Conservation (phyloP, 78 protist genomes). For the Dictyostelium intermedium region DNA sequence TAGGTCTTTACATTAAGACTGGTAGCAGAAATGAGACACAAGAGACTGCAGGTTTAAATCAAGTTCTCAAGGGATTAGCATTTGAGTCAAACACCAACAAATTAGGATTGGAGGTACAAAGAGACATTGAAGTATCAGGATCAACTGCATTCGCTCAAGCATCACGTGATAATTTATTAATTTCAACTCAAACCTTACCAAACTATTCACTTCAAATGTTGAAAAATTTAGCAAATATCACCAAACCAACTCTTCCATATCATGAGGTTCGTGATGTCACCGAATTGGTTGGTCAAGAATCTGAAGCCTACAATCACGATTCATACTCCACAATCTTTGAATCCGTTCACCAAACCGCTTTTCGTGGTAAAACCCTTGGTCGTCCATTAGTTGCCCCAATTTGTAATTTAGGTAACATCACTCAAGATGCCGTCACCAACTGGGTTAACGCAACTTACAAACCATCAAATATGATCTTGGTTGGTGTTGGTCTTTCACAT, state of each 20-base stretch:
- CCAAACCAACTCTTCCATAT: slow-evolving; percentile 67
- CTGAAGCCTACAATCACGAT: slow-evolving; percentile 51
- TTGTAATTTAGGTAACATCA: slow-evolving; percentile 16
- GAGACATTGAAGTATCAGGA: slow-evolving; percentile 52
- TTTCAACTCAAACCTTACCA: slow-evolving; percentile 52
- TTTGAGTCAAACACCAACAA: slow-evolving; percentile 41
- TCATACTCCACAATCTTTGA: slow-evolving; percentile 22
- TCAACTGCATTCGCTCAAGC: slow-evolving; percentile 57
- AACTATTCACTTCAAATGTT: slow-evolving; percentile 40
- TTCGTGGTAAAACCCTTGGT: slow-evolving; percentile 72
- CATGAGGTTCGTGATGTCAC: slow-evolving; percentile 70
- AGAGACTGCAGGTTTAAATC: slow-evolving; percentile 58
- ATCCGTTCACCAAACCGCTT: slow-evolving; percentile 30
- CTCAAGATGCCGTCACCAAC: background rate
- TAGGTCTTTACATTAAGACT: slow-evolving; percentile 59
- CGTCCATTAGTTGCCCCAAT: slow-evolving; percentile 80
- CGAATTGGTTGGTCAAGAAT: background rate
- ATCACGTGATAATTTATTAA: slow-evolving; percentile 39
- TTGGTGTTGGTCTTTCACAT: slow-evolving; percentile 64
- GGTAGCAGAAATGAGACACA: slow-evolving; percentile 74
- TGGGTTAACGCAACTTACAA: slow-evolving; percentile 16
- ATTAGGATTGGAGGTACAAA: slow-evolving; percentile 49
- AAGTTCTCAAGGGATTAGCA: slow-evolving; percentile 47
- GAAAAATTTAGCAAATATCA: slow-evolving; percentile 6
- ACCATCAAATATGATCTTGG: slow-evolving; percentile 59